phyloP scores from a whole-genome alignment of 2,329 filamentous ascomycete genomes.

The Domatiomyces globalis region DNA sequence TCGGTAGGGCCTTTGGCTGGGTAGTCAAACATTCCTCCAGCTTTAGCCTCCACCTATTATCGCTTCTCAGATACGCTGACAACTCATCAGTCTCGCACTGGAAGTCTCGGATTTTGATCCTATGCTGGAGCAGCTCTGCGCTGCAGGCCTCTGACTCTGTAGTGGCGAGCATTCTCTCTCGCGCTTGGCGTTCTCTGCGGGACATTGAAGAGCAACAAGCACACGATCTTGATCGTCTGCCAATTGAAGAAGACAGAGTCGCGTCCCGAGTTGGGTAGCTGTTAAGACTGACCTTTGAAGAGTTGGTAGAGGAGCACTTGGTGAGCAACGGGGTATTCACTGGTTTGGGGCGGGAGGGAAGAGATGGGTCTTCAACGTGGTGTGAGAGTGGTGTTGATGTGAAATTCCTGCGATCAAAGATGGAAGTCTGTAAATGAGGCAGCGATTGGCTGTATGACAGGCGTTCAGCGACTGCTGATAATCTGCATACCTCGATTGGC shows the following conservation, averaged over 20 bases:
- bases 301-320: background rate
- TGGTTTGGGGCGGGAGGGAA: background rate
- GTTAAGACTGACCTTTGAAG: background rate
- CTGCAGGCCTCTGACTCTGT: constrained; percentile 5
- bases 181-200: constrained; percentile 27
- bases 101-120: constrained; percentile 12
- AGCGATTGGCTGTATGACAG: background rate
- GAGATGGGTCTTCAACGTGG: background rate
- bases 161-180: constrained; percentile 25
- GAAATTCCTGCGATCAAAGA: background rate
- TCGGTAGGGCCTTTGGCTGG: constrained; percentile 4
- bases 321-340: background rate
- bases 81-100: constrained; percentile 8
- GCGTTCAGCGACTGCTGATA: too few species aligned
- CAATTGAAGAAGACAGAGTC: background rate
- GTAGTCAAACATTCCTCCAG: constrained; percentile 2
- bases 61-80: background rate
- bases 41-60: constrained; percentile 5
- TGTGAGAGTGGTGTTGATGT: background rate
- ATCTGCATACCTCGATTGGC: too few species aligned
- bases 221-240: background rate
- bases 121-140: constrained; percentile 7
- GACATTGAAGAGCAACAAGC: constrained; percentile 14
- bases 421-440: background rate
- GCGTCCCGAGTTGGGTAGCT: background rate